phyloP scores from a whole-genome alignment of 352 stramenopile species.

The Hyaloperonospora arabidopsidis region DNA sequence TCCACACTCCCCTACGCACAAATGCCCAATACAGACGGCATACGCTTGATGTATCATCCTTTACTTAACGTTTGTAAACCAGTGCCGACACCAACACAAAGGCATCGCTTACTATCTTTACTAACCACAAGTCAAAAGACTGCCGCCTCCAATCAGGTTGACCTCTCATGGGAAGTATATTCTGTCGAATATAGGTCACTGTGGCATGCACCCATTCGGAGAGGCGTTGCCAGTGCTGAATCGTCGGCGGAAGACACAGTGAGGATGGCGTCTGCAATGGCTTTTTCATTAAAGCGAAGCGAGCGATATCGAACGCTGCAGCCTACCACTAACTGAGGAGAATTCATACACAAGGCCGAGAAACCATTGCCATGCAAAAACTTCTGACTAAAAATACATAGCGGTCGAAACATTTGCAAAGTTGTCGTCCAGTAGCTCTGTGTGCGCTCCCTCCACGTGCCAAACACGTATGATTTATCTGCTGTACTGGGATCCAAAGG shows the following conservation, averaged over 20 bases:
- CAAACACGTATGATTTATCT: slow-evolving; percentile 43
- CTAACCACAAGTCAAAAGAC: too few species aligned
- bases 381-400: slow-evolving; percentile 51
- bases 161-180: too few species aligned
- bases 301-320: slow-evolving; percentile 45
- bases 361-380: slow-evolving; percentile 40
- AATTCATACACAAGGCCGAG: slow-evolving; percentile 52
- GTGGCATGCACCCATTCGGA: slow-evolving; percentile 39
- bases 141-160: too few species aligned
- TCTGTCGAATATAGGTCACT: slow-evolving; percentile 26
- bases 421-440: slow-evolving; percentile 24
- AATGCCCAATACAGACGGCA: too few species aligned
- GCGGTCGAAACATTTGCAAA: slow-evolving; percentile 19
- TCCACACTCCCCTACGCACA: too few species aligned
- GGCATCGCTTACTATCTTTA: too few species aligned
- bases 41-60: too few species aligned
- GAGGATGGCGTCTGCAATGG: slow-evolving; percentile 65
- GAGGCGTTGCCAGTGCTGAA: neutral
- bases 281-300: slow-evolving; percentile 60
- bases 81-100: too few species aligned
- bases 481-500: slow-evolving; percentile 16
- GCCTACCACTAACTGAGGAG: slow-evolving; percentile 45
- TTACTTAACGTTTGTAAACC: too few species aligned
- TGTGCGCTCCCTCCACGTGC: slow-evolving; percentile 47
- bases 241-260: slow-evolving; percentile 40